Evolutionary conservation across 2,329 filamentous ascomycete genomes (phyloP).

Genomic region (Pyrenophora seminiperda): DNA sequence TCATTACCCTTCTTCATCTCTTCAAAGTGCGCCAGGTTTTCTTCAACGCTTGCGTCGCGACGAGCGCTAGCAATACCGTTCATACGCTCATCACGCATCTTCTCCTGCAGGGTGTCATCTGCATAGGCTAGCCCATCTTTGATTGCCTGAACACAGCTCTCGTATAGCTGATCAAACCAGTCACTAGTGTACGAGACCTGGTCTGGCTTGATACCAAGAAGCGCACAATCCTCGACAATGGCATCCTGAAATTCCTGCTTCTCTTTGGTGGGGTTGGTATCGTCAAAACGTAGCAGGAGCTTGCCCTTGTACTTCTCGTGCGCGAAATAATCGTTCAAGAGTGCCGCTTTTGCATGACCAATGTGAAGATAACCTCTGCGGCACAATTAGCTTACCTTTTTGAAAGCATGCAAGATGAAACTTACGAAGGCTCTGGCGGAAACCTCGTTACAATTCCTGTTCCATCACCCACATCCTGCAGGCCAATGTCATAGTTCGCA

Average conservation of each 20-base stretch:
- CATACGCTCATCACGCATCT: slow-evolving; percentile 83
- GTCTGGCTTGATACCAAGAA: slow-evolving; percentile 92
- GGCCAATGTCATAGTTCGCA: slow-evolving; percentile 85
- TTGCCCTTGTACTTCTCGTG: slow-evolving; percentile 92
- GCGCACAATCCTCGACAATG: slow-evolving; percentile 86
- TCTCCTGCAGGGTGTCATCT: slow-evolving; percentile 89
- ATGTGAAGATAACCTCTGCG: slow-evolving; percentile 82
- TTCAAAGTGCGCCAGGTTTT: slow-evolving; percentile 83
- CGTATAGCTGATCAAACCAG: slow-evolving; percentile 91
- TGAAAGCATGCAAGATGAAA: slow-evolving; percentile 19
- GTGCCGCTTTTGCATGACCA: slow-evolving; percentile 90
- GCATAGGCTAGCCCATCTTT: slow-evolving; percentile 88
- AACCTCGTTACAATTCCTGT: slow-evolving; percentile 83
- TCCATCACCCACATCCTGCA: slow-evolving; percentile 80
- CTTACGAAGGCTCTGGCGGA: slow-evolving; percentile 87
- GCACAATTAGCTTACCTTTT: slow-evolving; percentile 8
- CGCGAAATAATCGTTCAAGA: slow-evolving; percentile 96
- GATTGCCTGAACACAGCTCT: slow-evolving; percentile 83
- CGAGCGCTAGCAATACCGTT: slow-evolving; percentile 81
- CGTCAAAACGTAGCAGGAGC: slow-evolving; percentile 89
- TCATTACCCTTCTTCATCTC: slow-evolving; percentile 89
- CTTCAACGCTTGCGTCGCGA: slow-evolving; percentile 77
- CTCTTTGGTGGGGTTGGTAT: slow-evolving; percentile 97
- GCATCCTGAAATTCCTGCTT: slow-evolving; percentile 95
- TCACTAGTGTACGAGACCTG: slow-evolving; percentile 88